phyloP scores from a whole-genome alignment of 2,329 filamentous ascomycete genomes.

The Pseudogymnoascus sp. region DNA sequence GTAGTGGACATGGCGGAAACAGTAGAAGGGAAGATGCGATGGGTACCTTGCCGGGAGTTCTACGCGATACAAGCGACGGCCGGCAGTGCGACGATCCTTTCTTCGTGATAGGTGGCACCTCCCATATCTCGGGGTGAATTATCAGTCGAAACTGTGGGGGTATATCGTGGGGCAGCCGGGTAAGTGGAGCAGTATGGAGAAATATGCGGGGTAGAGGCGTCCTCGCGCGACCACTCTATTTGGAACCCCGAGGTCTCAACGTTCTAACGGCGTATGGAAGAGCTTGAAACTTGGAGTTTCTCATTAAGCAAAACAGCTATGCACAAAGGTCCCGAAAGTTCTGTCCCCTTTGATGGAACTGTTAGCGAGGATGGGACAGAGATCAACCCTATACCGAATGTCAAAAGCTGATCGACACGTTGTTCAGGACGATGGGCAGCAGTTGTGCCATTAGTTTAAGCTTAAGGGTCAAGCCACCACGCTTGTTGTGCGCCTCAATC shows the following conservation, averaged over 20 bases:
- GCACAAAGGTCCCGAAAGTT: background rate
- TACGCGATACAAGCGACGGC: background rate
- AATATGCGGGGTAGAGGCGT: conserved; percentile 1
- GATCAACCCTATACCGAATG: background rate
- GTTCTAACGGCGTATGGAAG: background rate
- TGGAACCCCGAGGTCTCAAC: background rate
- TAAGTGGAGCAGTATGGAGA: background rate
- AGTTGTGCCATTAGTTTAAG: background rate
- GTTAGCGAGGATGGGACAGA: background rate
- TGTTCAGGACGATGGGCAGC: background rate
- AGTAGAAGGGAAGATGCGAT: background rate
- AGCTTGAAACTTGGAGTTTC: background rate
- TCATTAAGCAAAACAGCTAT: background rate
- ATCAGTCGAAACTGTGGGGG: background rate
- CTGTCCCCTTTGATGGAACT: too few species aligned
- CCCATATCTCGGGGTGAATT: background rate
- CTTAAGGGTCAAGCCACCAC: background rate
- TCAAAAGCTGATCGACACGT: background rate
- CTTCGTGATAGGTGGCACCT: background rate
- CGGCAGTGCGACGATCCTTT: background rate
- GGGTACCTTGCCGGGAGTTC: background rate
- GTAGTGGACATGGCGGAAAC: background rate
- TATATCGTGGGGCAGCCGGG: background rate
- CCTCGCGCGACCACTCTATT: background rate
- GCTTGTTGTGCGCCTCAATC: background rate